These are phyloP conservation scores for Asclepias syriaca DNA, from an alignment of 257 asterid species.

Conservation along the genomic window DNA sequence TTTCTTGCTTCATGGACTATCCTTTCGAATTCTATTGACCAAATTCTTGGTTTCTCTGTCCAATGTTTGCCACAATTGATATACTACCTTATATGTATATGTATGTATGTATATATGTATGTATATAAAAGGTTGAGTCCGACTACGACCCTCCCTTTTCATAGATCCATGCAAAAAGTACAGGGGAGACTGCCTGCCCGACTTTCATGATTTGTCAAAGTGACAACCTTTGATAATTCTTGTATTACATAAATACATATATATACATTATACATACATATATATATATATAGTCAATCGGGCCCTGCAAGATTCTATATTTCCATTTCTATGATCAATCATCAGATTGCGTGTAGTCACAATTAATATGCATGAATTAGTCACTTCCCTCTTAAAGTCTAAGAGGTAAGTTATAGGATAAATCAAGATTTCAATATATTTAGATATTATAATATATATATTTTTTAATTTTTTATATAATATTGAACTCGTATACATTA, in stretches of 20 bases:
- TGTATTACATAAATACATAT: background rate
- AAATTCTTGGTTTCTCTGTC: constrained; percentile 3
- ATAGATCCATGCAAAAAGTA: constrained; percentile 8
- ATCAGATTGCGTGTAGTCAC: constrained; percentile 8
- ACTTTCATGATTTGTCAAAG: constrained; percentile 13
- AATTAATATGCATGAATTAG: background rate
- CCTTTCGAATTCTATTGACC: background rate
- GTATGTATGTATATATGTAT: too few species aligned
- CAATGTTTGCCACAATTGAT: background rate
- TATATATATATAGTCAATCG: too few species aligned
- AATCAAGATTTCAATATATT: too few species aligned
- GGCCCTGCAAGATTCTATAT: background rate
- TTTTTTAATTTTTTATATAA: too few species aligned
- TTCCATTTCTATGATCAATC: constrained; percentile 14
- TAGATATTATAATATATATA: too few species aligned
- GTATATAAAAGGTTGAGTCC: background rate
- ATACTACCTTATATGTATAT: too few species aligned
- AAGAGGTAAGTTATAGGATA: too few species aligned
- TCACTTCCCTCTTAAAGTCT: constrained; percentile 1
- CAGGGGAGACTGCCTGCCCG: background rate
- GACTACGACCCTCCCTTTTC: constrained; percentile 6
- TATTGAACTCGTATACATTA: too few species aligned
- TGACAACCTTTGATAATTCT: background rate
- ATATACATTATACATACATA: too few species aligned
- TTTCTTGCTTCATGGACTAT: background rate